These are phyloP conservation scores for Xerocomellus intermedius DNA, from an alignment of 768 basidiomycete species.

Conservation along the genomic window DNA sequence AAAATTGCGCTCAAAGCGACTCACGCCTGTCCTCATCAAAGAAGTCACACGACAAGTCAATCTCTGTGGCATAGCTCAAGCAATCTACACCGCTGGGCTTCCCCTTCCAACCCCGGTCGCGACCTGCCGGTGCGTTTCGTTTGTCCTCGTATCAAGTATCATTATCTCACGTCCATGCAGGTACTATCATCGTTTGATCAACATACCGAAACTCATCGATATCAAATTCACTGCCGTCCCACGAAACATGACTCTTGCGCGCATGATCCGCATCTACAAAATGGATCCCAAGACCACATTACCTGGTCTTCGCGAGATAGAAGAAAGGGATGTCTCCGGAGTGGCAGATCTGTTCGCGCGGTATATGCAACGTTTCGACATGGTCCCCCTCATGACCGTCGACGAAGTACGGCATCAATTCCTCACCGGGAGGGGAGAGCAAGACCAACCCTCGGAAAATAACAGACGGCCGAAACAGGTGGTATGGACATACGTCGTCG, in stretches of 20 bases:
- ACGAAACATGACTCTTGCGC: slow-evolving; percentile 84
- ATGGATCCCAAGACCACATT: slow-evolving; percentile 51
- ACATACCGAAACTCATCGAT: slow-evolving; percentile 89
- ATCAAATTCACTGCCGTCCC: slow-evolving; percentile 87
- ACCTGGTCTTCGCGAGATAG: slow-evolving; percentile 84
- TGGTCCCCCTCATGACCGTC: slow-evolving; percentile 68
- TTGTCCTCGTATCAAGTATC: not conserved
- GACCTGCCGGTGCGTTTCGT: slow-evolving; percentile 63
- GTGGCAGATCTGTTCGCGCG: slow-evolving; percentile 68
- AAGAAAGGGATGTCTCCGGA: slow-evolving; percentile 68
- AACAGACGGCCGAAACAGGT: slow-evolving; percentile 74
- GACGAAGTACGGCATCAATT: slow-evolving; percentile 88
- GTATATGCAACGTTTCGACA: slow-evolving; percentile 85
- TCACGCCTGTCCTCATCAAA: slow-evolving; percentile 95
- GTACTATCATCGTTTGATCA: slow-evolving; percentile 90
- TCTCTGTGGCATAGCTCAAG: slow-evolving; percentile 89
- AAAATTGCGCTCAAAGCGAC: slow-evolving; percentile 90
- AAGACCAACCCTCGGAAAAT: slow-evolving; percentile 37
- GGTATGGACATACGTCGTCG: slow-evolving; percentile 94
- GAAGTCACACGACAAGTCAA: slow-evolving; percentile 94
- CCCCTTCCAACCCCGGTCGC: slow-evolving; percentile 92
- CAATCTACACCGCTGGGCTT: slow-evolving; percentile 94
- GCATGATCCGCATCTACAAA: slow-evolving; percentile 78
- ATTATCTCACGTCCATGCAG: slow-evolving; percentile 37
- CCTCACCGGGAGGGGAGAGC: slow-evolving; percentile 72